Conservation (phyloP, 805 yeast genomes). For the Candida tallmaniae region DNA sequence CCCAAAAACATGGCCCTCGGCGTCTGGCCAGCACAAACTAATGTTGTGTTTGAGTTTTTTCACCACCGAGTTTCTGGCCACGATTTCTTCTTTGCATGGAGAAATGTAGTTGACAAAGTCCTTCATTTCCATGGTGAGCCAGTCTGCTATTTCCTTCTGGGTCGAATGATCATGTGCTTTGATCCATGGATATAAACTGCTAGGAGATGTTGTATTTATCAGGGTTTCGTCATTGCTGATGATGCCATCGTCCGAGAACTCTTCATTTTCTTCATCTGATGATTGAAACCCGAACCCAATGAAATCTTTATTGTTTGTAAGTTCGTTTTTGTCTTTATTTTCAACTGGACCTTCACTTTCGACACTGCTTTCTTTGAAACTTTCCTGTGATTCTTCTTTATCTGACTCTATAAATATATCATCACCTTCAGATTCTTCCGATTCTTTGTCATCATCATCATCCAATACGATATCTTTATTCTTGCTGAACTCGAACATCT, state of each 20-base stretch:
- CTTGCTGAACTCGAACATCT: not conserved
- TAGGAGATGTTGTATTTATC: slow-evolving; percentile 20
- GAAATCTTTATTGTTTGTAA: slow-evolving; percentile 46
- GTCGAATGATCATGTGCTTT: slow-evolving; percentile 70
- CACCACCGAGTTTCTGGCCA: slow-evolving; percentile 62
- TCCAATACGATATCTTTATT: slow-evolving; percentile 24
- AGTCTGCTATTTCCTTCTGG: slow-evolving; percentile 74
- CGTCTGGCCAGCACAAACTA: slow-evolving; percentile 65
- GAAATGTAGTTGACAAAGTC: slow-evolving; percentile 84
- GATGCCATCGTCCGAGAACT: slow-evolving; percentile 27
- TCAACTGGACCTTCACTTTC: slow-evolving; percentile 1
- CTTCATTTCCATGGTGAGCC: slow-evolving; percentile 81
- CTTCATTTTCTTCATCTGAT: slow-evolving; percentile 32
- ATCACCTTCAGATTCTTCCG: slow-evolving; percentile 13
- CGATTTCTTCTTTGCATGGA: slow-evolving; percentile 73
- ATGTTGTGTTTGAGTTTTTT: slow-evolving; percentile 50
- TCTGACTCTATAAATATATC: slow-evolving; percentile 11
- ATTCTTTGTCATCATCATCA: slow-evolving; percentile 13
- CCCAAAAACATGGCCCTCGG: slow-evolving; percentile 84
- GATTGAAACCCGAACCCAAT: slow-evolving; percentile 52
- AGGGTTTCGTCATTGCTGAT: slow-evolving; percentile 32
- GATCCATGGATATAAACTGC: slow-evolving; percentile 65
- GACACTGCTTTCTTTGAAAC: not conserved
- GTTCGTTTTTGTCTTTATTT: slow-evolving; percentile 23
- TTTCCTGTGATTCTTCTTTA: slow-evolving; percentile 5